These are phyloP conservation scores for Brassica cretica DNA, from an alignment of 345 rosid genomes.

Conservation along the genomic window DNA sequence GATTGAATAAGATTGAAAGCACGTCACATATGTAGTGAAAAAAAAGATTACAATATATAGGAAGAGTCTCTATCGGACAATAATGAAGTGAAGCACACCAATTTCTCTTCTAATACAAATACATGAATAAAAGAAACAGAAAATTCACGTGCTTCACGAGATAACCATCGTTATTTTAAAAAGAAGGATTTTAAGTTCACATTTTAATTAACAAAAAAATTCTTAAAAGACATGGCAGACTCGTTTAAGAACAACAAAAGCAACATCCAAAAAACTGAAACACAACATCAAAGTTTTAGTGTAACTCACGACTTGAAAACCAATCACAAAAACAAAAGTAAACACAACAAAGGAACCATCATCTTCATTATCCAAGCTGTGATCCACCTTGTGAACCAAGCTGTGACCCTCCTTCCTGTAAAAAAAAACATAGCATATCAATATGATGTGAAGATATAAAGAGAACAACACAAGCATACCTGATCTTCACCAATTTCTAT, in stretches of 20 bases:
- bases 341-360: neutral
- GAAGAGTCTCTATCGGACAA: too few species aligned
- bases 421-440: neutral
- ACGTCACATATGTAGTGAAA: too few species aligned
- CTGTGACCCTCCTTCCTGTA: neutral
- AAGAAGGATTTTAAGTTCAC: neutral
- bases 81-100: too few species aligned
- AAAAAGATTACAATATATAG: too few species aligned
- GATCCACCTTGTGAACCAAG: neutral
- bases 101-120: too few species aligned
- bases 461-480: neutral
- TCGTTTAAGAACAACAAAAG: neutral
- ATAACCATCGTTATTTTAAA: conserved; percentile 15
- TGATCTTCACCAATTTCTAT: neutral
- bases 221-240: neutral
- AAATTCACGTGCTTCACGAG: conserved; percentile 44
- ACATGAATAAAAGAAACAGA: neutral
- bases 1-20: too few species aligned
- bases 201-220: too few species aligned
- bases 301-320: neutral
- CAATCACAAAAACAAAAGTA: neutral
- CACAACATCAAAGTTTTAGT: neutral
- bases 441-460: neutral
- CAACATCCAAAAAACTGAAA: neutral
- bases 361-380: neutral